These are phyloP conservation scores for Marchantia polymorpha DNA, from an alignment of 225 moss, liverwort and hornwort genomes.

Conservation along the genomic window DNA sequence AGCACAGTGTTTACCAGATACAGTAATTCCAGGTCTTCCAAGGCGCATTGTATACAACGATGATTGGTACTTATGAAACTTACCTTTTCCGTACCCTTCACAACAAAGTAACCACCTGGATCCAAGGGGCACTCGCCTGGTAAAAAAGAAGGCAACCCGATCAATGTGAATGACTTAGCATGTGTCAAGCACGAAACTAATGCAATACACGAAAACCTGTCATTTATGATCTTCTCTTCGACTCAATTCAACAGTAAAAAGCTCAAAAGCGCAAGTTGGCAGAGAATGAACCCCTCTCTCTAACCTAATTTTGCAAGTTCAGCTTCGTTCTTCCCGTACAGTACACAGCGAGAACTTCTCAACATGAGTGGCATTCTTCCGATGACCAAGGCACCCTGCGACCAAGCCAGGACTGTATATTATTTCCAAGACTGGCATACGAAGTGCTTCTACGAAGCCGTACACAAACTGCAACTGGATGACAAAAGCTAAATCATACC, in stretches of 20 bases:
- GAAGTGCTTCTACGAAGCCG: neutral
- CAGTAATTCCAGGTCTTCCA: neutral
- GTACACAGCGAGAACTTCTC: conserved; percentile 94
- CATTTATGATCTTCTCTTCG: too few species aligned
- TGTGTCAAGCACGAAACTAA: too few species aligned
- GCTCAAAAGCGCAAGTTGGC: too few species aligned
- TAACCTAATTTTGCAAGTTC: conserved; percentile 95
- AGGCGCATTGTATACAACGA: neutral
- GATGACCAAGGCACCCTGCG: conserved; percentile 77
- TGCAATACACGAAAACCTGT: too few species aligned
- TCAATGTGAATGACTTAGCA: too few species aligned
- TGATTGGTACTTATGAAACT: neutral
- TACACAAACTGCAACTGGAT: too few species aligned
- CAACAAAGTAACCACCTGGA: conserved; percentile 99
- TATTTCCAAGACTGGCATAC: neutral
- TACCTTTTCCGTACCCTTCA: conserved; percentile 99
- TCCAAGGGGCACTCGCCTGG: conserved; percentile 99
- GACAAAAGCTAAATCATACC: conserved; percentile 16
- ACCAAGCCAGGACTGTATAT: conserved; percentile 1
- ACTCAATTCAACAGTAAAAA: too few species aligned
- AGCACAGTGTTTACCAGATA: neutral
- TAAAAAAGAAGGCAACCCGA: conserved; percentile 9
- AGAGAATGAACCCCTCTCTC: neutral
- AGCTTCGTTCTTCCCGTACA: conserved; percentile 82
- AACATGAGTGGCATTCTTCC: conserved; percentile 99